A percentile compares a stretch with the other conserved stretches of the same genome.
These are phyloP conservation scores for Leptomonas seymouri DNA, from an alignment of 208 protist genomes.

Conservation along the genomic window DNA sequence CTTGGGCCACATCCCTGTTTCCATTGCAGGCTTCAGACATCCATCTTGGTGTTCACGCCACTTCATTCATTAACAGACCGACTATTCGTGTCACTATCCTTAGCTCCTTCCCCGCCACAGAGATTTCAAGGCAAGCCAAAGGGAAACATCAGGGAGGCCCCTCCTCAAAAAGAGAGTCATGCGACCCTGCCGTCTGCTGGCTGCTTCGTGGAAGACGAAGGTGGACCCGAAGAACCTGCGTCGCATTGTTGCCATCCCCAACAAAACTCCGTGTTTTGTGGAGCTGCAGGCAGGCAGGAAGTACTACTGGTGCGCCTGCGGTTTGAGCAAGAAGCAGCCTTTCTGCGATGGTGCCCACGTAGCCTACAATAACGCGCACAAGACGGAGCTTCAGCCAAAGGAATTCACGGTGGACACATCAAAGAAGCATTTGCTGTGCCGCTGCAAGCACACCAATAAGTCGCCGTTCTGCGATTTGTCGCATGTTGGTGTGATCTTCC, in stretches of 20 bases:
- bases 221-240: slow-evolving; percentile 60
- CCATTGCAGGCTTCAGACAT: no score
- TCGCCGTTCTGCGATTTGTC: slow-evolving; percentile 74
- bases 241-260: slow-evolving; percentile 49
- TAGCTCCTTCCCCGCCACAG: not conserved
- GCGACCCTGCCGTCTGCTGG: slow-evolving; percentile 41
- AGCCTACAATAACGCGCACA: slow-evolving; percentile 71
- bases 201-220: slow-evolving; percentile 75
- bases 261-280: slow-evolving; percentile 54
- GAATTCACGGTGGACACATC: slow-evolving; percentile 56
- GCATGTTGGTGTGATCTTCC: slow-evolving; percentile 71
- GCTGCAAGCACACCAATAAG: slow-evolving; percentile 77
- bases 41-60: not conserved
- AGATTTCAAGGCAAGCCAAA: no score
- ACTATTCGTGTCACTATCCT: no score
- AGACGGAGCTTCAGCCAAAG: slow-evolving; percentile 62
- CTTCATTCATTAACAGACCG: no score
- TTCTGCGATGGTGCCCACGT: slow-evolving; percentile 79
- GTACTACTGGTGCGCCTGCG: slow-evolving; percentile 88
- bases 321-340: slow-evolving; percentile 77
- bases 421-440: slow-evolving; percentile 70
- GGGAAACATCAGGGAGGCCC: no score
- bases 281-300: slow-evolving; percentile 62
- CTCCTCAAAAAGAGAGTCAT: slow-evolving; percentile 23
- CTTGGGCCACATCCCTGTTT: no score